Percentiles rank a stretch among this genome's conserved stretches.
phyloP scores from a whole-genome alignment of 2,329 filamentous ascomycete species.

The Lasiodiplodia theobromae region DNA sequence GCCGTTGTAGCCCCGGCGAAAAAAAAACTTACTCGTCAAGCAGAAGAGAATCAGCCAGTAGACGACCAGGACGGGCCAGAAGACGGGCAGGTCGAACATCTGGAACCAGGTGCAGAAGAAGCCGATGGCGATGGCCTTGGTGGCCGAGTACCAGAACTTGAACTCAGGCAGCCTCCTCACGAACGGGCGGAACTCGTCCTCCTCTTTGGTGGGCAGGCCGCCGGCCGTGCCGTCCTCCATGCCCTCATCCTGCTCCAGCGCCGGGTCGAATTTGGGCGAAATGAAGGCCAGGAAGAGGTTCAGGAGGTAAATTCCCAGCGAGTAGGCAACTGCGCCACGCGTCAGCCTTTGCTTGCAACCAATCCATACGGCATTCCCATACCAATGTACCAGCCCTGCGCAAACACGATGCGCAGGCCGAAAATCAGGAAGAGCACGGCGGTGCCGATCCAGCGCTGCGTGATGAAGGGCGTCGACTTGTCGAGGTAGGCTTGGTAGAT shows the following conservation, averaged over 20 bases:
- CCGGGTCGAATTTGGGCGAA: slow-evolving; percentile 98
- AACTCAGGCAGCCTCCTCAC: slow-evolving; percentile 96
- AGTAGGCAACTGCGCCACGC: slow-evolving; percentile 79
- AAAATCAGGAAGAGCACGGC: slow-evolving; percentile 77
- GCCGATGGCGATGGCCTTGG: slow-evolving; percentile 80
- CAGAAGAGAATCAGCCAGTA: slow-evolving; percentile 98
- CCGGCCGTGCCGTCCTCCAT: slow-evolving; percentile 88
- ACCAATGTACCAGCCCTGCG: slow-evolving; percentile 99
- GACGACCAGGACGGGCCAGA: slow-evolving; percentile 98
- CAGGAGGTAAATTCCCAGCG: slow-evolving; percentile 96
- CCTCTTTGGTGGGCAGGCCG: slow-evolving; percentile 88
- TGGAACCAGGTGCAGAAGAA: slow-evolving; percentile 93
- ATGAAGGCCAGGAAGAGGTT: slow-evolving; percentile 99
- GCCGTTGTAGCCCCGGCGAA: background rate
- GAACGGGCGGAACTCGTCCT: slow-evolving; percentile 97
- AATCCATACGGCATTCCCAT: slow-evolving; percentile 39
- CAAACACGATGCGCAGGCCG: slow-evolving; percentile 86
- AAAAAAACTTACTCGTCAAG: slow-evolving; percentile 78
- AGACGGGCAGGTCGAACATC: slow-evolving; percentile 95
- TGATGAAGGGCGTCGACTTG: slow-evolving; percentile 86
- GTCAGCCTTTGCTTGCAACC: slow-evolving; percentile 4
- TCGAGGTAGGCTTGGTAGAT: slow-evolving; percentile 95
- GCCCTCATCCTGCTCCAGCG: slow-evolving; percentile 91
- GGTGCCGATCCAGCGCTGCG: slow-evolving; percentile 92
- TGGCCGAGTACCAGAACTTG: slow-evolving; percentile 99